Conservation (phyloP, 139 green algal genomes). For the Pedinophyceae sp. region DNA sequence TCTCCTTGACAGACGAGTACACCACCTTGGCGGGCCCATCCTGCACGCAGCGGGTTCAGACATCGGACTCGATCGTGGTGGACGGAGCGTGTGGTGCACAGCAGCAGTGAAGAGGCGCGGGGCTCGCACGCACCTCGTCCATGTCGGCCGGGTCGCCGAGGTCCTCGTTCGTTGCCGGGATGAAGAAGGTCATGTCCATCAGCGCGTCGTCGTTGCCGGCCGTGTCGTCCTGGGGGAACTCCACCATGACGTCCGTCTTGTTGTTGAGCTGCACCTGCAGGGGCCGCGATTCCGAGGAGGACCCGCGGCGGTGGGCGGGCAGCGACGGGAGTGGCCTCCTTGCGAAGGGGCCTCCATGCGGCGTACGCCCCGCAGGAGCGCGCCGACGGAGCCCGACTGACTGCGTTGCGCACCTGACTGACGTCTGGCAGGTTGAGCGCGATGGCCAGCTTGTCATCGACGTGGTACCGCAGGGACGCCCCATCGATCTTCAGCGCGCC, state of each 20-base stretch:
- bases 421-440: constrained; percentile 72
- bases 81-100: too few relatives aligned
- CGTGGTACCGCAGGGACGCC: constrained; percentile 51
- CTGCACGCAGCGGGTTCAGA: constrained; percentile 13
- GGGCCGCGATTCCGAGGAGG: neutral
- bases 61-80: constrained; percentile 10
- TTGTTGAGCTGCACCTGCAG: constrained; percentile 31
- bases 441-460: constrained; percentile 56
- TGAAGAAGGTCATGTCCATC: constrained; percentile 72
- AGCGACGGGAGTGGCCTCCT: neutral
- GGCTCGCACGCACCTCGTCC: too few relatives aligned
- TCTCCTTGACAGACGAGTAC: constrained; percentile 10
- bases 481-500: constrained; percentile 39
- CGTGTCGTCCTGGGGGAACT: constrained; percentile 84
- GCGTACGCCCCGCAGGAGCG: neutral
- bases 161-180: constrained; percentile 54
- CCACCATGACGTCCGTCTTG: constrained; percentile 73
- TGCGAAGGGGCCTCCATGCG: neutral
- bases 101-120: too few relatives aligned
- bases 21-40: constrained; percentile 11
- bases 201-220: constrained; percentile 59
- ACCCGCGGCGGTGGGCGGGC: neutral
- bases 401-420: constrained; percentile 13
- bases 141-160: constrained; percentile 77
- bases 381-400: neutral